These are phyloP conservation scores for Fusarium drepaniforme DNA, from an alignment of 2,329 filamentous ascomycete genomes.

Conservation along the genomic window DNA sequence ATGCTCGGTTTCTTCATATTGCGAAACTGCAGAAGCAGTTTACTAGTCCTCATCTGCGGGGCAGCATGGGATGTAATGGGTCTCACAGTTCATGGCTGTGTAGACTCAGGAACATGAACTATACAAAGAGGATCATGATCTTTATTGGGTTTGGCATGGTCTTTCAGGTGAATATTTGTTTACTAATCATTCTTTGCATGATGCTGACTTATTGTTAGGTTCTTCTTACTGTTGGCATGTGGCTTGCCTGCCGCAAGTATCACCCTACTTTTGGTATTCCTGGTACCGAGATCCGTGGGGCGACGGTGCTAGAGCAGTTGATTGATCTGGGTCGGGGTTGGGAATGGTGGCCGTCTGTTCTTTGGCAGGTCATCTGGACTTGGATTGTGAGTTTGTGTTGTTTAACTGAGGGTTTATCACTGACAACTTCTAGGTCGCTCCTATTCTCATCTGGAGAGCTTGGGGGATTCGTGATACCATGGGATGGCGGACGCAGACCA, in stretches of 20 bases:
- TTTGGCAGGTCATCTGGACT: slow-evolving; percentile 73
- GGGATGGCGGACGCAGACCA: slow-evolving; percentile 73
- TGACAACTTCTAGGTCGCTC: slow-evolving; percentile 52
- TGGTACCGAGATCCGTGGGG: slow-evolving; percentile 59
- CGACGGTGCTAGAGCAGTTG: slow-evolving; percentile 52
- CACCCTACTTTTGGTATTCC: slow-evolving; percentile 70
- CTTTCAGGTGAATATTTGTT: slow-evolving; percentile 60
- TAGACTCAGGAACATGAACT: slow-evolving; percentile 50
- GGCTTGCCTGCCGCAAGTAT: slow-evolving; percentile 72
- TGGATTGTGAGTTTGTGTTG: slow-evolving; percentile 57
- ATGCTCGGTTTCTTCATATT: slow-evolving; percentile 69
- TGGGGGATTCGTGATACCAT: slow-evolving; percentile 73
- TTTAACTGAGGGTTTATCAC: not conserved
- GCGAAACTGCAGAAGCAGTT: slow-evolving; percentile 62
- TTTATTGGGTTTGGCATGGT: slow-evolving; percentile 67
- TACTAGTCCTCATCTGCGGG: slow-evolving; percentile 12
- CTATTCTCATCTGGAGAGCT: slow-evolving; percentile 69
- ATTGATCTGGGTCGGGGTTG: slow-evolving; percentile 63
- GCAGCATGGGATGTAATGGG: not conserved
- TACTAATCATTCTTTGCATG: not conserved
- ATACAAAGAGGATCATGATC: slow-evolving; percentile 59
- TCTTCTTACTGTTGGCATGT: slow-evolving; percentile 68
- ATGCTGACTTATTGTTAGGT: slow-evolving; percentile 55
- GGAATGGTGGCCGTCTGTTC: slow-evolving; percentile 73
- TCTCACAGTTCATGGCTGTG: slow-evolving; percentile 28